Conservation (phyloP, 2,329 filamentous ascomycete species). For the Epichloe typhina region DNA sequence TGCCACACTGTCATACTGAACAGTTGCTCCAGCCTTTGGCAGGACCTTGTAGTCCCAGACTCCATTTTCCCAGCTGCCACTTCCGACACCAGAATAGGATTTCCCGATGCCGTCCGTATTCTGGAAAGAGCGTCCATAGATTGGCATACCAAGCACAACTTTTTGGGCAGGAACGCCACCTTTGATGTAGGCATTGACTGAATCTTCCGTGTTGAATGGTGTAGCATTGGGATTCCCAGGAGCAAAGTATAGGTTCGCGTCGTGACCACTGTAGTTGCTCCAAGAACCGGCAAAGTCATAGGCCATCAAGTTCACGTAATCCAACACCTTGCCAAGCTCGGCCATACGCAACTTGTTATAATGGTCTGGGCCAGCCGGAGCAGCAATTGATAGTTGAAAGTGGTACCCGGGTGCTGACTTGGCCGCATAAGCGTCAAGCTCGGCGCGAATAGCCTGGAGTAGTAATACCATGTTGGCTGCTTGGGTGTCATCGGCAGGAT, state of each 20-base stretch:
- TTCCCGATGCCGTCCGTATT: slow-evolving; percentile 51
- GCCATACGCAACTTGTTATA: slow-evolving; percentile 35
- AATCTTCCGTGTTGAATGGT: slow-evolving; percentile 54
- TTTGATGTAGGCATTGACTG: slow-evolving; percentile 51
- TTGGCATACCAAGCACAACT: slow-evolving; percentile 64
- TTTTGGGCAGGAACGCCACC: slow-evolving; percentile 51
- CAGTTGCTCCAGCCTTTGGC: slow-evolving; percentile 45
- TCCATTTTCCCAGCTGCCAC: slow-evolving; percentile 59
- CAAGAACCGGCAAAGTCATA: slow-evolving; percentile 70
- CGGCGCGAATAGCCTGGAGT: slow-evolving; percentile 29
- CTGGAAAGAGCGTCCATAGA: slow-evolving; percentile 26
- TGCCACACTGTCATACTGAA: slow-evolving; percentile 41
- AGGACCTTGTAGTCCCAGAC: slow-evolving; percentile 74
- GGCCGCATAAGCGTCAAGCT: slow-evolving; percentile 35
- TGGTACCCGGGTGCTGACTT: slow-evolving; percentile 32
- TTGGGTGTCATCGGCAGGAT: slow-evolving; percentile 23
- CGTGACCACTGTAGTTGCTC: slow-evolving; percentile 50
- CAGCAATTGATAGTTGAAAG: slow-evolving; percentile 41
- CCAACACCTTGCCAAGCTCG: slow-evolving; percentile 35
- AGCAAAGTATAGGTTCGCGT: slow-evolving; percentile 56
- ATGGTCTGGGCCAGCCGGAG: slow-evolving; percentile 34
- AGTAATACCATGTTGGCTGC: slow-evolving; percentile 32
- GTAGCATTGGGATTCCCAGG: slow-evolving; percentile 42
- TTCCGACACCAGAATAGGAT: slow-evolving; percentile 48
- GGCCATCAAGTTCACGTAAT: slow-evolving; percentile 56